These are phyloP conservation scores for Fomitopsis schrenkii DNA, from an alignment of 1,284 basidiomycete species.

Conservation along the genomic window DNA sequence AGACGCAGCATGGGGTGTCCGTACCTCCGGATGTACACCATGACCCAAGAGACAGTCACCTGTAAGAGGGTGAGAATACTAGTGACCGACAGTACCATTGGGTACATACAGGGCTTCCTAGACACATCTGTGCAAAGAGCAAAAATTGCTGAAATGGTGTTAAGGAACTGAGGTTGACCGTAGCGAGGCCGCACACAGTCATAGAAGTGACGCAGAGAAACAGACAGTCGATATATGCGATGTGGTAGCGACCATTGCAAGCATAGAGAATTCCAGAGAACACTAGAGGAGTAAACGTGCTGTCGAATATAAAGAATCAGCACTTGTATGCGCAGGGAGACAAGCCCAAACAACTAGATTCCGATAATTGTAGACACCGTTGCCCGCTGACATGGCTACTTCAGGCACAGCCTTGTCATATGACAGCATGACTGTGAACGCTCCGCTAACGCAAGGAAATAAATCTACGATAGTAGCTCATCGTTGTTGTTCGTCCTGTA, in stretches of 20 bases:
- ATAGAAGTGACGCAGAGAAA: conserved; percentile 77
- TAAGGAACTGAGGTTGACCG: conserved; percentile 69
- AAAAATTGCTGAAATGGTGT: conserved; percentile 77
- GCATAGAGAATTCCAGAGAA: conserved; percentile 73
- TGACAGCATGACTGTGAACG: too few relatives aligned
- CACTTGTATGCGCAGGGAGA: not conserved
- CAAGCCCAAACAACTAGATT: not conserved
- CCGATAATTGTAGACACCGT: not conserved
- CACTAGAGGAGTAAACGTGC: conserved; percentile 71
- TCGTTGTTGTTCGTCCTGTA: too few relatives aligned
- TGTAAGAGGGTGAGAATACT: not conserved
- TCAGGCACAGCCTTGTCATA: too few relatives aligned
- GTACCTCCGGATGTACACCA: conserved; percentile 64
- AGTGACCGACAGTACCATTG: not conserved
- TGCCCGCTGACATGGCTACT: not conserved
- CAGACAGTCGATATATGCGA: conserved; percentile 71
- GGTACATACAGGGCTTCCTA: conserved; percentile 64
- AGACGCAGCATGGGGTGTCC: conserved; percentile 9
- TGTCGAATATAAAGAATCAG: conserved; percentile 25
- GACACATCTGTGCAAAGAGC: conserved; percentile 67
- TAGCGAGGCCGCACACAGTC: conserved; percentile 74
- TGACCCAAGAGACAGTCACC: conserved; percentile 47
- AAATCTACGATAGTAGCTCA: too few relatives aligned
- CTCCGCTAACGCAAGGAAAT: too few relatives aligned
- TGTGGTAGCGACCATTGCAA: conserved; percentile 61